These are phyloP conservation scores for Tilletiopsis washingtonensis DNA, from an alignment of 1,284 basidiomycete species.

Conservation along the genomic window DNA sequence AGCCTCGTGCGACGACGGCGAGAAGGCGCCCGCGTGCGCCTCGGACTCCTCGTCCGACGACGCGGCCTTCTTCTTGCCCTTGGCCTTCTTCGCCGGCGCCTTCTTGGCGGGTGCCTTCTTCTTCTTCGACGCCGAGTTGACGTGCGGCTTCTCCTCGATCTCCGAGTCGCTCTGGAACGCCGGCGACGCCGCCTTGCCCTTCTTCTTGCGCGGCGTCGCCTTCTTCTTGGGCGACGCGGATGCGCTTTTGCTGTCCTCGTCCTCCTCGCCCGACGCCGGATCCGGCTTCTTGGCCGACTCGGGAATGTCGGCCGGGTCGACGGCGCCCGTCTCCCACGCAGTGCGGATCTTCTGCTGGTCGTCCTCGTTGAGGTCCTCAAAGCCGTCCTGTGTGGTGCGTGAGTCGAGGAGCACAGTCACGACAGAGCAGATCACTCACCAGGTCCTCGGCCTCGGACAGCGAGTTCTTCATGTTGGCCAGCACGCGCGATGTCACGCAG, in stretches of 20 bases:
- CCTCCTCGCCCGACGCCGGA: background rate
- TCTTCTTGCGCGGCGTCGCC: background rate
- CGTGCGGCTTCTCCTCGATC: no score
- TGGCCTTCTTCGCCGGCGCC: background rate
- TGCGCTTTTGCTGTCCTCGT: background rate
- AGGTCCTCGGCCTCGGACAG: slow-evolving; percentile 51
- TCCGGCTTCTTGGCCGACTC: slow-evolving; percentile 1
- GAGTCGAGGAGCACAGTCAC: background rate
- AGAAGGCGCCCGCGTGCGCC: background rate
- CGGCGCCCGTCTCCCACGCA: slow-evolving; percentile 22
- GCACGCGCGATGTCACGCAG: slow-evolving; percentile 63
- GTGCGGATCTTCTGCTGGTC: slow-evolving; percentile 16
- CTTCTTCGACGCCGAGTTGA: no score
- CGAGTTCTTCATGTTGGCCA: slow-evolving; percentile 64
- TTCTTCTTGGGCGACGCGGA: background rate
- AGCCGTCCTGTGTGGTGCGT: slow-evolving; percentile 13
- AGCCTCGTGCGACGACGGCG: background rate
- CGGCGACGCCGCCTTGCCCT: background rate
- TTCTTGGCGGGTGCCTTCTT: no score
- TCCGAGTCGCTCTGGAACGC: background rate
- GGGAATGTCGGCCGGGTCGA: slow-evolving; percentile 23
- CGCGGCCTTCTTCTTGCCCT: background rate
- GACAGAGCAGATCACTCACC: slow-evolving; percentile 7
- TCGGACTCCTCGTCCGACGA: background rate
- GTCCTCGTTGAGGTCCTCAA: slow-evolving; percentile 20